Percentiles rank a stretch among this genome's conserved stretches.
phyloP scores from a whole-genome alignment of 1,284 basidiomycete species.

The Puccinia brachypodii region DNA sequence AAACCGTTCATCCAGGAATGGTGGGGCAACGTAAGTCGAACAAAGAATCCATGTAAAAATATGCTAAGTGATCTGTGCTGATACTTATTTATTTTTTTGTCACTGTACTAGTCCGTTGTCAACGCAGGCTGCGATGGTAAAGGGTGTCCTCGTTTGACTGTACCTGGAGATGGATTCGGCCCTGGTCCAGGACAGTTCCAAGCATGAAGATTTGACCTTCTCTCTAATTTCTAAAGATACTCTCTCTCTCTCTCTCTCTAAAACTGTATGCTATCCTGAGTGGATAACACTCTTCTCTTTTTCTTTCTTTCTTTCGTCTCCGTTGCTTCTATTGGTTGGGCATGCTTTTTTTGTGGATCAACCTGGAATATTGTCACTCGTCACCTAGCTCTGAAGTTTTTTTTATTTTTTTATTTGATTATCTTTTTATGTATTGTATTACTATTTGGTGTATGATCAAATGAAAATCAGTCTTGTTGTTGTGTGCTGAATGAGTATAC shows the following conservation, averaged over 20 bases:
- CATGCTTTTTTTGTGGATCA: neutral
- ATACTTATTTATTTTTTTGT: neutral
- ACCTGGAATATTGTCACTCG: neutral
- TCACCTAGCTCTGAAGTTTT: no score
- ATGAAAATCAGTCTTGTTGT: no score
- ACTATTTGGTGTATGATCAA: no score
- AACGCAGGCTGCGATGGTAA: slow-evolving; percentile 31
- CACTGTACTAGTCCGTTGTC: slow-evolving; percentile 18
- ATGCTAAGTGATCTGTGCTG: neutral
- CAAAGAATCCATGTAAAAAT: neutral
- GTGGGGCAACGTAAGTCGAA: slow-evolving; percentile 44
- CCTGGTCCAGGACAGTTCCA: slow-evolving; percentile 36
- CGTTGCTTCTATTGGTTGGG: neutral
- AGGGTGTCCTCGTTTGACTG: slow-evolving; percentile 22
- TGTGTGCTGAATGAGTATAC: no score
- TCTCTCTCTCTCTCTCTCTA: neutral
- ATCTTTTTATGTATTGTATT: no score
- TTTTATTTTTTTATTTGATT: no score
- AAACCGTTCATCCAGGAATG: slow-evolving; percentile 21
- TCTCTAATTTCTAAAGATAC: neutral
- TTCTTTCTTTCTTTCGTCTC: neutral
- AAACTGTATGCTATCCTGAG: neutral
- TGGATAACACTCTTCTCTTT: neutral
- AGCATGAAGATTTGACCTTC: neutral
- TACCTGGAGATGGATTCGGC: slow-evolving; percentile 30